Percentiles rank a stretch among this genome's conserved stretches.
phyloP scores from a whole-genome alignment of 805 yeast species.

The Starmerella stellata region DNA sequence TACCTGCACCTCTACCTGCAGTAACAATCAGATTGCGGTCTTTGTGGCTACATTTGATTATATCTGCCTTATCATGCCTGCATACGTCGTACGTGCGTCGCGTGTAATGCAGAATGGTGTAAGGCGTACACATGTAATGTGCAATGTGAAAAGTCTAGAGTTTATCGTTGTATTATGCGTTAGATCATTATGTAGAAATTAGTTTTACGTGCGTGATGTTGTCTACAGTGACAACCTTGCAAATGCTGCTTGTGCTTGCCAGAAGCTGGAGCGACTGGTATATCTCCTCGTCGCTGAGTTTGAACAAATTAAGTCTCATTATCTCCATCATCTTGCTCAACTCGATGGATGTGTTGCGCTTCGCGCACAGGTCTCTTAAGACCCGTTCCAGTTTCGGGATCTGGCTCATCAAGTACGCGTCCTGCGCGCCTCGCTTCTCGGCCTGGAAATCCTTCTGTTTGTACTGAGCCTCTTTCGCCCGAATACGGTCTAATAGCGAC shows the following conservation, averaged over 20 bases:
- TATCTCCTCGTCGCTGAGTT: constrained; percentile 17
- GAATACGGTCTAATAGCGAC: constrained; percentile 19
- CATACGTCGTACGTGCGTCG: background rate
- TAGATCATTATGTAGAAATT: background rate
- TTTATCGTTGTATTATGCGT: background rate
- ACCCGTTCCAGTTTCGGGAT: constrained; percentile 15
- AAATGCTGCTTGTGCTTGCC: constrained; percentile 12
- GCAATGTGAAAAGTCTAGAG: background rate
- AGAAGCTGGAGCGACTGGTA: constrained; percentile 15
- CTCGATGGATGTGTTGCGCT: constrained; percentile 4
- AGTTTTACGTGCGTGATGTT: constrained; percentile 15
- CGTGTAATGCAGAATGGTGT: background rate
- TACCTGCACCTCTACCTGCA: too few relatives aligned
- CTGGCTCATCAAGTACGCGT: constrained; percentile 16
- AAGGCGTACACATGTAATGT: background rate
- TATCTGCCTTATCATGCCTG: background rate
- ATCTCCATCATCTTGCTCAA: constrained; percentile 13
- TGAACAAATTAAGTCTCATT: constrained; percentile 15
- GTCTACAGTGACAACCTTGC: constrained; percentile 17
- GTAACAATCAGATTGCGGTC: background rate
- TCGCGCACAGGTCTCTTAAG: constrained; percentile 10
- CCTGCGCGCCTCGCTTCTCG: constrained; percentile 5
- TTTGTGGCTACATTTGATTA: background rate
- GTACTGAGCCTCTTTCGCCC: constrained; percentile 19
- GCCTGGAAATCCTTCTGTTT: constrained; percentile 3